Base-by-base conservation (phyloP, 176 grass and related monocot species). In the Oryza longistaminata region DNA sequence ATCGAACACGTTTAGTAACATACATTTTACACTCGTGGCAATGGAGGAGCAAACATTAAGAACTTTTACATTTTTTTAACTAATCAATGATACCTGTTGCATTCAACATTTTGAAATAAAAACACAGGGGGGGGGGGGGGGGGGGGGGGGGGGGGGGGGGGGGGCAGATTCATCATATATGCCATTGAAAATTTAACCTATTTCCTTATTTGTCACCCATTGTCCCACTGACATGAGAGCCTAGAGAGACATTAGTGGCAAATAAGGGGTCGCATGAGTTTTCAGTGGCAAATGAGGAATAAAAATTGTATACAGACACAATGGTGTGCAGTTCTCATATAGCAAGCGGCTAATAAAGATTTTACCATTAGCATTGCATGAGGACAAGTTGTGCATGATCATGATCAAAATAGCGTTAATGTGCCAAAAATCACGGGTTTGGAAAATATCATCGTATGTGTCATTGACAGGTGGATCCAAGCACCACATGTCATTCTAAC, bases 311-410 rank as follows among this genome's bases (percentile, higher is more conserved):
- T 48, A 11, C 34, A 17, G 58, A 7, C 27, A 25, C 3, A 65
- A 65, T 65, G 45, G 13, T 31, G 3, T 31, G 10, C 34, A 61
- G 33, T 60, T 71, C 66, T 71, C 15, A 61, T 72, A 70, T 24
- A 79, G 0, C 35, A 85, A 89, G 70, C 2, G 60, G 33, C 19
- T 75, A 46, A 82, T 12, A 79, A 60, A 78, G 14, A 58, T 40
- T 72, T 29, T 78, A 45, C 11, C 69, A 76, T 45, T 26, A 53
- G 14, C 75, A 37, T 45, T 70, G 34, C 62, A 55, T 67, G 66
- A 72, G 33, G 27, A 58, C 33, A 86, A 71, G 7, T 31, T 72
- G 34, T 35, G 29, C 49, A 66, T 67, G 48, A 34, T 52, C 81
- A 12, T 60, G 44, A 3, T 83, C 66, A 77, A 45, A 43, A 43